These are phyloP conservation scores for Coemansia sp. DNA, from an alignment of 192 early-diverging fungal species.

Conservation along the genomic window DNA sequence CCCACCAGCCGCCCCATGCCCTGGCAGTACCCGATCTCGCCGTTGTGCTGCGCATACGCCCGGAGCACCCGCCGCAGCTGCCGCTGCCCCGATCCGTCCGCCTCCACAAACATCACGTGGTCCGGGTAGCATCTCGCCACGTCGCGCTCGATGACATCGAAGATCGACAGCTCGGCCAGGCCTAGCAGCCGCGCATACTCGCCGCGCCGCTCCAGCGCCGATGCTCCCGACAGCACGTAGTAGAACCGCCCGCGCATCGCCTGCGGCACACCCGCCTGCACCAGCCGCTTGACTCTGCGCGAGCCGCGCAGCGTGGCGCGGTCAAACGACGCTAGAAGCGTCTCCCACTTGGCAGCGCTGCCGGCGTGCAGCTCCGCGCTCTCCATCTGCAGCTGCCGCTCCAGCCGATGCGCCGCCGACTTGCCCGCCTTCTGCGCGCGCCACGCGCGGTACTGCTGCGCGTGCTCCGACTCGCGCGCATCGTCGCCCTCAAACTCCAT, in stretches of 20 bases:
- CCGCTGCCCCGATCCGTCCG: conserved; percentile 68
- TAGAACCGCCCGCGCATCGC: conserved; percentile 38
- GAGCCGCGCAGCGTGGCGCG: conserved; percentile 35
- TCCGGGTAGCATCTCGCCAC: conserved; percentile 88
- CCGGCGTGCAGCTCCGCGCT: conserved; percentile 11
- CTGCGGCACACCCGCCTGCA: conserved; percentile 42
- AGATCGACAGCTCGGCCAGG: conserved; percentile 57
- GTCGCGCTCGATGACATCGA: conserved; percentile 90
- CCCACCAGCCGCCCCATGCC: conserved; percentile 94
- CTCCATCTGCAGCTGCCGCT: not conserved
- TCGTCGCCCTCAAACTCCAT: conserved; percentile 45
- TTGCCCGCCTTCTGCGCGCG: conserved; percentile 9
- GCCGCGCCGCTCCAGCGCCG: conserved; percentile 11
- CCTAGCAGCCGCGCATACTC: conserved; percentile 37
- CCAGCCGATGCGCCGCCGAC: not conserved
- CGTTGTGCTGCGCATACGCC: conserved; percentile 88
- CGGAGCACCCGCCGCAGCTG: conserved; percentile 77
- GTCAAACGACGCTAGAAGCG: conserved; percentile 43
- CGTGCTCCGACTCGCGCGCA: conserved; percentile 23
- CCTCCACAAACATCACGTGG: conserved; percentile 75
- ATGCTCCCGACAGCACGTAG: conserved; percentile 40
- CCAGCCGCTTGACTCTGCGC: conserved; percentile 53
- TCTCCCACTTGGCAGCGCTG: conserved; percentile 35
- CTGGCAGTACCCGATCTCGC: conserved; percentile 88
- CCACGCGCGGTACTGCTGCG: conserved; percentile 39